phyloP scores from a whole-genome alignment of 164 flowering plant species.

The Stephania yunnanensis region DNA sequence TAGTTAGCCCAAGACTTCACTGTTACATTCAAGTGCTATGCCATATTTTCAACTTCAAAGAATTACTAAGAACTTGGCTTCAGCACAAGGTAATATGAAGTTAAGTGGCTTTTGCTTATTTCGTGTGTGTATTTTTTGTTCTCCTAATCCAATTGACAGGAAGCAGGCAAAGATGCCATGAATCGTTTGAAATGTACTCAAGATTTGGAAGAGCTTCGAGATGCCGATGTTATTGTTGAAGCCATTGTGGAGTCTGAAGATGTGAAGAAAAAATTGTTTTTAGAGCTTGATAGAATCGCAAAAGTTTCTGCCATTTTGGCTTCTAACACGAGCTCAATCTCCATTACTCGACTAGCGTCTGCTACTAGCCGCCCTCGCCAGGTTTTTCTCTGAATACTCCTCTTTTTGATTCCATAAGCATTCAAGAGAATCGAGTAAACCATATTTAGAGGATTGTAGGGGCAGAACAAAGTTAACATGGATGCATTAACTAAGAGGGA shows the following conservation, averaged over 20 bases:
- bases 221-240: slow-evolving; percentile 77
- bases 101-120: not conserved
- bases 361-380: slow-evolving; percentile 63
- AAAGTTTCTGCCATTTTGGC: slow-evolving; percentile 78
- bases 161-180: slow-evolving; percentile 37
- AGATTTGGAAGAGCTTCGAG: slow-evolving; percentile 51
- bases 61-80: too few species aligned
- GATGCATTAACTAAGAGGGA: too few species aligned
- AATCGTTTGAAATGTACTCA: slow-evolving; percentile 42
- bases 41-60: too few species aligned
- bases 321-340: slow-evolving; percentile 95
- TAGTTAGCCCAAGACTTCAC: too few species aligned
- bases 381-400: slow-evolving; percentile 34
- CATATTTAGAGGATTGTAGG: not conserved
- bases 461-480: too few species aligned
- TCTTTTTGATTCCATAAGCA: not conserved
- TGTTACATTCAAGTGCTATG: too few species aligned
- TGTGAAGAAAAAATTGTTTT: slow-evolving; percentile 67
- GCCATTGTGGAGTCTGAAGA: slow-evolving; percentile 94
- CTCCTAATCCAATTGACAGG: slow-evolving; percentile 30
- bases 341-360: slow-evolving; percentile 82
- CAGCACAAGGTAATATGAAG: not conserved
- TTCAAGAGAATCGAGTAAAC: not conserved
- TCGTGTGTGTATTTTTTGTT: not conserved
- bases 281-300: slow-evolving; percentile 54